phyloP scores from a whole-genome alignment of 2,329 filamentous ascomycete genomes.

The Ceratocystis ficicola region DNA sequence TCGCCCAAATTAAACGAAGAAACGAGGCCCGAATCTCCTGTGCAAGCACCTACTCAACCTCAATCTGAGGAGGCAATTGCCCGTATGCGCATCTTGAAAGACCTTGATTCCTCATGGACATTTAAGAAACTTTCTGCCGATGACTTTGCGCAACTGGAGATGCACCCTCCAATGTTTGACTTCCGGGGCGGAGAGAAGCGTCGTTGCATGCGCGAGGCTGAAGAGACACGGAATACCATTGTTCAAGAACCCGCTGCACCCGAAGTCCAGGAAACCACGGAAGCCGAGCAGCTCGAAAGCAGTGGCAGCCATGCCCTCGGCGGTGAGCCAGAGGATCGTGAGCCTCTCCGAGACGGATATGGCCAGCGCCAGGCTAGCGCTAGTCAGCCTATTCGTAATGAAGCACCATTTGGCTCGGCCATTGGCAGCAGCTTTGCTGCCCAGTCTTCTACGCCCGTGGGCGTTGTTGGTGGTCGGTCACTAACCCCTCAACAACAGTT shows the following conservation, averaged over 20 bases:
- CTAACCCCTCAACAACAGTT: slow-evolving; percentile 70
- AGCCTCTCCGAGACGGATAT: slow-evolving; percentile 41
- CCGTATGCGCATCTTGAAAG: slow-evolving; percentile 11
- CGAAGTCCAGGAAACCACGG: slow-evolving; percentile 40
- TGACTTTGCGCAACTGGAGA: slow-evolving; percentile 24
- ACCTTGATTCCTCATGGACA: slow-evolving; percentile 24
- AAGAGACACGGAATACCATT: slow-evolving; percentile 36
- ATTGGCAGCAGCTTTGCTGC: slow-evolving; percentile 44
- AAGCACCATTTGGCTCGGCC: slow-evolving; percentile 44
- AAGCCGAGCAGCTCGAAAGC: slow-evolving; percentile 67
- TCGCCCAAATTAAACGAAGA: slow-evolving; percentile 12
- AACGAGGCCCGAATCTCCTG: slow-evolving; percentile 13
- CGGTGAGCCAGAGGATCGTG: slow-evolving; percentile 79
- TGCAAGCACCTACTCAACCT: slow-evolving; percentile 1
- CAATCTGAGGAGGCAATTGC: neutral
- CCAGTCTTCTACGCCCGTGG: slow-evolving; percentile 38
- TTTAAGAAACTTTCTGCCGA: slow-evolving; percentile 22
- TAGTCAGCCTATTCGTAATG: slow-evolving; percentile 60
- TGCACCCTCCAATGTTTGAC: slow-evolving; percentile 65
- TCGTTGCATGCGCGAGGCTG: slow-evolving; percentile 56
- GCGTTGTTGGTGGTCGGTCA: slow-evolving; percentile 50
- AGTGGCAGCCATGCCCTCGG: slow-evolving; percentile 77
- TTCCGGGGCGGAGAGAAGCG: slow-evolving; percentile 69
- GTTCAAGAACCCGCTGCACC: slow-evolving; percentile 38
- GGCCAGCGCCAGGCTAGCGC: slow-evolving; percentile 48